A percentile compares a stretch with the other conserved stretches of the same genome.
Conservation (phyloP, 2,329 filamentous ascomycete genomes). For the Diaporthe aspalathi region DNA sequence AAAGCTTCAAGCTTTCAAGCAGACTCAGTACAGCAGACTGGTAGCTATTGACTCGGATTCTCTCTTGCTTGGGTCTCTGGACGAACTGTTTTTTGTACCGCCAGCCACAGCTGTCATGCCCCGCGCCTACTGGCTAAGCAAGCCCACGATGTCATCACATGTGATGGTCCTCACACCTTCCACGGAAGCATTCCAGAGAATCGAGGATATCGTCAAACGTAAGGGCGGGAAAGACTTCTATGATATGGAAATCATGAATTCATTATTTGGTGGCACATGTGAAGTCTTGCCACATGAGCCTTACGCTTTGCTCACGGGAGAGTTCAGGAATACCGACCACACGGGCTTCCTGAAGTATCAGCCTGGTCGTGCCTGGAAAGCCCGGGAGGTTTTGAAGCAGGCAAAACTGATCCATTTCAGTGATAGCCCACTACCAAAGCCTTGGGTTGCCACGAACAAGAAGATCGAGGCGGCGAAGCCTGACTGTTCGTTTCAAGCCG, state of each 20-base stretch:
- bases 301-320: slow-evolving; percentile 70
- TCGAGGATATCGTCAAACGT: slow-evolving; percentile 45
- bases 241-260: slow-evolving; percentile 77
- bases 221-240: slow-evolving; percentile 53
- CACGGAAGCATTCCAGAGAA: slow-evolving; percentile 57
- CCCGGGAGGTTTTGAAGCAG: slow-evolving; percentile 61
- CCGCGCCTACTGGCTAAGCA: slow-evolving; percentile 76
- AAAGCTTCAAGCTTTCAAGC: slow-evolving; percentile 75
- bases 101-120: slow-evolving; percentile 72
- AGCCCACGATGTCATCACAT: slow-evolving; percentile 67
- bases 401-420: slow-evolving; percentile 78
- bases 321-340: slow-evolving; percentile 66
- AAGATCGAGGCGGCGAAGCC: slow-evolving; percentile 47
- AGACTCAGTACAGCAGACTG: slow-evolving; percentile 67
- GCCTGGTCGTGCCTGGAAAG: not conserved
- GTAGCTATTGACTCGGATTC: slow-evolving; percentile 71
- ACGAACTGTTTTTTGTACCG: slow-evolving; percentile 78
- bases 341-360: slow-evolving; percentile 49
- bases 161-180: slow-evolving; percentile 72
- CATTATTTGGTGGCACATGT: slow-evolving; percentile 67
- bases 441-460: slow-evolving; percentile 52
- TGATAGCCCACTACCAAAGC: slow-evolving; percentile 77
- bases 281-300: slow-evolving; percentile 72
- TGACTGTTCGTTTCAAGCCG: slow-evolving; percentile 42
- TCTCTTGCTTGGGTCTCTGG: slow-evolving; percentile 71